phyloP scores from a whole-genome alignment of 306 rosid genomes.

The Quercus mongolica region DNA sequence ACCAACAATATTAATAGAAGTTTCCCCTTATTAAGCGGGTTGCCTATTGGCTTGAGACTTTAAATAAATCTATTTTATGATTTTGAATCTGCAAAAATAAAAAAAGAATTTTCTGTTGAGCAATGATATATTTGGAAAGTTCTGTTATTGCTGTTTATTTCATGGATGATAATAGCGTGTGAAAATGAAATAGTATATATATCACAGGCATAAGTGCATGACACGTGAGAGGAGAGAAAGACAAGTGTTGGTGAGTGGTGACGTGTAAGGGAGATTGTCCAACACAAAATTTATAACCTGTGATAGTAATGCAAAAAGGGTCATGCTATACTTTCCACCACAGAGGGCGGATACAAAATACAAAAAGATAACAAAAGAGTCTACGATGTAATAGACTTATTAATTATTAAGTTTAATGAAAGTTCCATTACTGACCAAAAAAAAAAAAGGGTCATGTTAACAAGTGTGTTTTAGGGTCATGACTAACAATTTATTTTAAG shows the following conservation, averaged over 20 bases:
- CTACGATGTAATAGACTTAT: no score
- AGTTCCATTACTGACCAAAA: no score
- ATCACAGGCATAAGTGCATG: background rate
- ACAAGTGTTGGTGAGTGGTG: background rate
- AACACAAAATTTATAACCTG: no score
- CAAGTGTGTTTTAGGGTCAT: rapidly evolving
- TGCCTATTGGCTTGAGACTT: background rate
- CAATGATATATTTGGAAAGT: background rate
- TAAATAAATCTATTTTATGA: background rate
- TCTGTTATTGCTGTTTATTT: background rate
- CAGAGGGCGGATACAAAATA: no score
- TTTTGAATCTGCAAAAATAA: background rate
- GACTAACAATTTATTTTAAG: rapidly evolving
- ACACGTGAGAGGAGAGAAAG: background rate
- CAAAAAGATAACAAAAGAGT: no score
- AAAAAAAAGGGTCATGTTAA: rapidly evolving
- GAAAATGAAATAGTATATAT: background rate
- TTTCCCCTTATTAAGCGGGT: background rate
- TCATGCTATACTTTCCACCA: no score
- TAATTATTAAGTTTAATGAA: no score
- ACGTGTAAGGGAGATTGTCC: background rate
- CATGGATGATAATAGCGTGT: background rate
- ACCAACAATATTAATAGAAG: background rate
- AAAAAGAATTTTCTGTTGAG: background rate
- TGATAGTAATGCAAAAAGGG: rapidly evolving